Evolutionary conservation across 2,329 filamentous ascomycete genomes (phyloP), one percentile per base, ranked within the genome.

Genomic region (Fusarium nodosum): DNA sequence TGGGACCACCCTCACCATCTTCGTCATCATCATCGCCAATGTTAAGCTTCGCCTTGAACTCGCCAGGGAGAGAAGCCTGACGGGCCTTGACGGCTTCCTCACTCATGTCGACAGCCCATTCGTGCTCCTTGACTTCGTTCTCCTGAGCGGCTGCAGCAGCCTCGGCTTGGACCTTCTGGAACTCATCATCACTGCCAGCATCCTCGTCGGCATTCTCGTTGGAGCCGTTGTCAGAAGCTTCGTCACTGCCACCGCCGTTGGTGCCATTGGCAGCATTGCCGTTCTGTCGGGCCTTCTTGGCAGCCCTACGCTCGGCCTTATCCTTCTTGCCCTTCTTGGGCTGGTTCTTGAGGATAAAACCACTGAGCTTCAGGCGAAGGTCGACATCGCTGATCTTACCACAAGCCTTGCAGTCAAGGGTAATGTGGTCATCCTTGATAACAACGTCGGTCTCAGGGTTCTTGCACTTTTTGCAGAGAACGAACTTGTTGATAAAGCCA

Each of bases 401-500:
- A 79, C 96, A 99, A 68, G 96, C 96, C 85, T 99, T 99, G 91
- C 96, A 99, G 84, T 99, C 96, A 73, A 98, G 90, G 68, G 93
- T 83, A 80, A 99, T 98, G 79, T 88, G 90, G 57, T 92, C 93
- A 76, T 97, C 94, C 84, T 97, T 97, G 87, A 98, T 93, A 78
- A 92, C 89, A 78, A 98, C 91, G 72, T 97, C 94, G 72, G 96
- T 99, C 87, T 99, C 96, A 36, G 96, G 96, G 82, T 99, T 99
- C 90, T 97, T 97, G 91, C 96, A 99, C 82, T 97, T 95, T 86
- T 97, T 97, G 92, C 96, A 99, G 71, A 99, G 94, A 77, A 99
- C 96, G 75, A 98, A 99, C 85, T 93, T 97, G 86, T 91, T 88
- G 84, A 99, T 99, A 88, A 99, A 99, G 76, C 94, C 94, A 80